phyloP scores from a whole-genome alignment of 192 early-diverging fungal genomes.

The Coemansia sp. region DNA sequence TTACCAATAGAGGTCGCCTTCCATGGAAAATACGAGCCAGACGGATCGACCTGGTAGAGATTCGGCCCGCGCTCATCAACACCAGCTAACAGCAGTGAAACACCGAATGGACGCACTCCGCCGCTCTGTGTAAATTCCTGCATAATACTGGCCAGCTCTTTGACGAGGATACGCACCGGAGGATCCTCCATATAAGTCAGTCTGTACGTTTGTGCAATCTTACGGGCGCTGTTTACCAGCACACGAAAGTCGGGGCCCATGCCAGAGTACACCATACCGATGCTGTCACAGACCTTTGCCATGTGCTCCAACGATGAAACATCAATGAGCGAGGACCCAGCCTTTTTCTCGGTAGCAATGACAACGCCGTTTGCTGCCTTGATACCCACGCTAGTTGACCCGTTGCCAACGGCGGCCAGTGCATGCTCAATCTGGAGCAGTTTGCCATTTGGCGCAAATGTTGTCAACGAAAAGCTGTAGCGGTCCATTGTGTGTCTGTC shows the following conservation, averaged over 20 bases:
- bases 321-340: conserved; percentile 89
- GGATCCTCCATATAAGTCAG: conserved; percentile 93
- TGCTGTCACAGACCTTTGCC: conserved; percentile 81
- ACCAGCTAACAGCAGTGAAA: conserved; percentile 94
- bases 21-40: conserved; percentile 98
- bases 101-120: conserved; percentile 98
- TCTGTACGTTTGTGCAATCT: conserved; percentile 95
- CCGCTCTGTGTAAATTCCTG: conserved; percentile 99
- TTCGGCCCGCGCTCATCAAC: conserved; percentile 88
- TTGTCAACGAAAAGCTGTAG: conserved; percentile 98
- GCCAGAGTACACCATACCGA: conserved; percentile 98
- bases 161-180: conserved; percentile 90
- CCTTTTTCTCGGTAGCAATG: conserved; percentile 97
- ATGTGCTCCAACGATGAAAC: conserved; percentile 91
- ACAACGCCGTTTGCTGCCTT: conserved; percentile 98
- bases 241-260: conserved; percentile 99
- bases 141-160: conserved; percentile 96
- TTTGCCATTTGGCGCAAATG: conserved; percentile 98
- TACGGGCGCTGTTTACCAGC: conserved; percentile 91
- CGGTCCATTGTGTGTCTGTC: conserved; percentile 39
- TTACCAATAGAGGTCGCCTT: conserved; percentile 99
- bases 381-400: conserved; percentile 91
- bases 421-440: conserved; percentile 99
- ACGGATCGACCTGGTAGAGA: conserved; percentile 99
- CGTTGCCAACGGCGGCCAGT: conserved; percentile 84